Conservation (phyloP, 768 basidiomycete species). For the Russula ochroleuca region DNA sequence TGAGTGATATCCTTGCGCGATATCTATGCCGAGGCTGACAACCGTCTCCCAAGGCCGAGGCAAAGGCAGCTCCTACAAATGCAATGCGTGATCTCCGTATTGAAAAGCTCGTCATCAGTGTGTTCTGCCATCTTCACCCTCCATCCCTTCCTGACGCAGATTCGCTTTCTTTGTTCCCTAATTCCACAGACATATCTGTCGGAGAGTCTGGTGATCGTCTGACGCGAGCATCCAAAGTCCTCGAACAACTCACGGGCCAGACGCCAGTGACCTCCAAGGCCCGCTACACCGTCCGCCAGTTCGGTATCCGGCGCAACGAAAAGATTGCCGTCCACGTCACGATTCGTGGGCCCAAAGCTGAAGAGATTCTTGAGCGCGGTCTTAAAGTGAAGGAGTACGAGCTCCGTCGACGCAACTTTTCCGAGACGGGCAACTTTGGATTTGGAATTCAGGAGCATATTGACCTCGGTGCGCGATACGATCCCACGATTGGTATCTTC, state of each 20-base stretch:
- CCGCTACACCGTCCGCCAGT: slow-evolving; percentile 97
- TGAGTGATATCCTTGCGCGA: background rate
- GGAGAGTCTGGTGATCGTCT: slow-evolving; percentile 52
- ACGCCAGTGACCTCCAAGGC: slow-evolving; percentile 79
- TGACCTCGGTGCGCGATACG: slow-evolving; percentile 16
- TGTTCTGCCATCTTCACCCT: background rate
- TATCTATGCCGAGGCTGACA: background rate
- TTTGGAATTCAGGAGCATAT: slow-evolving; percentile 54
- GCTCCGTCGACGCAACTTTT: slow-evolving; percentile 94
- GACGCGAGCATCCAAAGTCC: slow-evolving; percentile 15
- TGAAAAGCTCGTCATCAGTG: slow-evolving; percentile 15
- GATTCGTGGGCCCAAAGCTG: slow-evolving; percentile 14
- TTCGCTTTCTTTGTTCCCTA: slow-evolving; percentile 61
- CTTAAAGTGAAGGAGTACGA: slow-evolving; percentile 99
- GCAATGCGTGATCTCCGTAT: slow-evolving; percentile 36
- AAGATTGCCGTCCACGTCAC: slow-evolving; percentile 80
- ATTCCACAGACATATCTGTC: slow-evolving; percentile 97
- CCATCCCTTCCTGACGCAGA: slow-evolving; percentile 80
- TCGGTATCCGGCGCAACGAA: slow-evolving; percentile 99
- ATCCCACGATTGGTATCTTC: slow-evolving; percentile 16
- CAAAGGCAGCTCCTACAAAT: slow-evolving; percentile 85
- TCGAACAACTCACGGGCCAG: slow-evolving; percentile 16
- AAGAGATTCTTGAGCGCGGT: slow-evolving; percentile 19
- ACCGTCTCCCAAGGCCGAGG: slow-evolving; percentile 58
- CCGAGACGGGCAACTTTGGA: slow-evolving; percentile 98